Conservation (phyloP, 257 asterid genomes). For the Solanum peruvianum region DNA sequence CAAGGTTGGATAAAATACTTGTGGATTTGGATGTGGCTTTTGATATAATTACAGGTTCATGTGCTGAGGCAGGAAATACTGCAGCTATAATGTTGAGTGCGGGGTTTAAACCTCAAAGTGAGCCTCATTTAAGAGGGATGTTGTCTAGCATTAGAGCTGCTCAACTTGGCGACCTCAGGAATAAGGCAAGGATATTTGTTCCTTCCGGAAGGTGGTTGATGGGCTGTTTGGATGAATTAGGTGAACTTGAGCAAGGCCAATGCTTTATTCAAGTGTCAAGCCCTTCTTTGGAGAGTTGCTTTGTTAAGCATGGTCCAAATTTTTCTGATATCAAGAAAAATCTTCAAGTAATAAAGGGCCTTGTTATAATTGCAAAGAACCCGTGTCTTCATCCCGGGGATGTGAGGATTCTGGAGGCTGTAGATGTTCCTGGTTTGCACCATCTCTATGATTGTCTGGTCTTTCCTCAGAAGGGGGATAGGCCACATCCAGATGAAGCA, state of each 20-base stretch:
- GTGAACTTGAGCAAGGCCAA: conserved; percentile 69
- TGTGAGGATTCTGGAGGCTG: conserved; percentile 77
- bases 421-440: conserved; percentile 47
- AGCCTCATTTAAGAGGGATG: conserved; percentile 87
- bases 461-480: conserved; percentile 84
- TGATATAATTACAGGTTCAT: conserved; percentile 64
- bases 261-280: conserved; percentile 79
- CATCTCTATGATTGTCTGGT: conserved; percentile 77
- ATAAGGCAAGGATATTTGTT: conserved; percentile 74
- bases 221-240: conserved; percentile 91
- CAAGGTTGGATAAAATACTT: conserved; percentile 51
- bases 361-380: background rate
- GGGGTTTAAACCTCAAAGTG: conserved; percentile 67
- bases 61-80: conserved; percentile 64
- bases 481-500: conserved; percentile 90
- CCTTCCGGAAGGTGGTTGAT: conserved; percentile 82
- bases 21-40: conserved; percentile 61
- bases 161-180: conserved; percentile 79
- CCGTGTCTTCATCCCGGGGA: conserved; percentile 91
- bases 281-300: conserved; percentile 59
- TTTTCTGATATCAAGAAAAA: conserved; percentile 27
- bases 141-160: conserved; percentile 74
- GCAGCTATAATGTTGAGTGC: conserved; percentile 85
- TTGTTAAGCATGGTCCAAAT: conserved; percentile 53
- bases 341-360: background rate